Percentiles rank a stretch among this genome's conserved stretches.
phyloP scores from a whole-genome alignment of 2,329 filamentous ascomycete species.

The Paraphoma sp. region DNA sequence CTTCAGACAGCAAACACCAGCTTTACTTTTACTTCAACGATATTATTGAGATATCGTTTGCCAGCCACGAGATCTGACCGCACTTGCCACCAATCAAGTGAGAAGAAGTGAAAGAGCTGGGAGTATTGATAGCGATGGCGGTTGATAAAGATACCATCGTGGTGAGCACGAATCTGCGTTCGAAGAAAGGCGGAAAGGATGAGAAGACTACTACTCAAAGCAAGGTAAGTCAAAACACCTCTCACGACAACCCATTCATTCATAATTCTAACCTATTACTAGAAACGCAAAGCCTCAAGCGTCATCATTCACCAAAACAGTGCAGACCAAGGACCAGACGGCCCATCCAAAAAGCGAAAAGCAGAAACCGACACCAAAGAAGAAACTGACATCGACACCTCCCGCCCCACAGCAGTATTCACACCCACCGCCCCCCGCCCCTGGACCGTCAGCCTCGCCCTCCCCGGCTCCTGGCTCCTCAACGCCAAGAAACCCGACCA shows the following conservation, averaged over 20 bases:
- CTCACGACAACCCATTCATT: too few species aligned
- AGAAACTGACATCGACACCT: constrained; percentile 55
- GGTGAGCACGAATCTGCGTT: constrained; percentile 6
- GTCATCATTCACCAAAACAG: constrained; percentile 24
- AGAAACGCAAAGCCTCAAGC: constrained; percentile 33
- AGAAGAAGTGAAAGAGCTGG: neutral
- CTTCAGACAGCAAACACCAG: neutral
- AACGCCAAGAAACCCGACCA: constrained; percentile 77
- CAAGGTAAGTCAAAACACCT: constrained; percentile 9
- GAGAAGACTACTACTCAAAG: constrained; percentile 4
- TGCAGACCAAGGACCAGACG: constrained; percentile 2
- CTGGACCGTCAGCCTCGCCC: constrained; percentile 78
- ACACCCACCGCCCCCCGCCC: constrained; percentile 67
- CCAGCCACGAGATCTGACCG: neutral
- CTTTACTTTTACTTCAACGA: neutral
- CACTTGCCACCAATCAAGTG: neutral
- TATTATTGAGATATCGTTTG: neutral
- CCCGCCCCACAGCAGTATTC: constrained; percentile 74
- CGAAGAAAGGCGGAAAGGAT: constrained; percentile 8
- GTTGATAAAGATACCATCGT: constrained; percentile 4
- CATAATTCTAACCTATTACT: neutral
- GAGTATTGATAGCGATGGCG: neutral
- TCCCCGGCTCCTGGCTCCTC: constrained; percentile 72
- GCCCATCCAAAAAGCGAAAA: constrained; percentile 25
- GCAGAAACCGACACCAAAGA: constrained; percentile 4